phyloP scores from a whole-genome alignment of 2,329 filamentous ascomycete genomes.

The Paraphaeosphaeria sporulosa region DNA sequence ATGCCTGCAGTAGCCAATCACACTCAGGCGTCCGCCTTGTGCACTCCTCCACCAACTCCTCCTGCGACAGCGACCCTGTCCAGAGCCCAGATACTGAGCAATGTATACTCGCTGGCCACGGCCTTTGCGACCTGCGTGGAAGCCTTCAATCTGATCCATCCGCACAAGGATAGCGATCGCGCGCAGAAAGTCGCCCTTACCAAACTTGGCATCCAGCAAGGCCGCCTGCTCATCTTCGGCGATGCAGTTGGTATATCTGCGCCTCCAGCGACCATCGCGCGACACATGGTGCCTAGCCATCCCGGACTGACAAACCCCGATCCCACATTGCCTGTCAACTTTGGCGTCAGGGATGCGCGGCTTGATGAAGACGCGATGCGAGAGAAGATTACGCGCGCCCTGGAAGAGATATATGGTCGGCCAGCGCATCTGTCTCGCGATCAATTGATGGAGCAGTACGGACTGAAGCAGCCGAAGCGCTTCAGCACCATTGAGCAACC shows the following conservation, averaged over 20 bases:
- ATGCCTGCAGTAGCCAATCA: conserved; percentile 22
- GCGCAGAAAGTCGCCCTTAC: conserved; percentile 54
- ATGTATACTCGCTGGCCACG: conserved; percentile 53
- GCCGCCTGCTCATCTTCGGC: conserved; percentile 58
- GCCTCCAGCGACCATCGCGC: conserved; percentile 53
- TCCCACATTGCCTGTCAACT: conserved; percentile 54
- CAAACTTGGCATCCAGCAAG: conserved; percentile 56
- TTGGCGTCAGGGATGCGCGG: conserved; percentile 51
- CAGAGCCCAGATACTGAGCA: conserved; percentile 47
- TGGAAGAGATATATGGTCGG: conserved; percentile 57
- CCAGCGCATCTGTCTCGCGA: conserved; percentile 48
- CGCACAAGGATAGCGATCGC: conserved; percentile 51
- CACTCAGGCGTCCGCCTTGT: background rate
- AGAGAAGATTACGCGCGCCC: conserved; percentile 49
- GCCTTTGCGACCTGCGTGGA: conserved; percentile 59
- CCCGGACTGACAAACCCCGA: conserved; percentile 55
- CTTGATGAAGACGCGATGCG: conserved; percentile 51
- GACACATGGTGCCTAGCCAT: conserved; percentile 54
- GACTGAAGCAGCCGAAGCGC: conserved; percentile 54
- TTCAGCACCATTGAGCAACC: conserved; percentile 48
- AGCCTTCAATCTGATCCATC: conserved; percentile 56
- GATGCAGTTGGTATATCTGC: conserved; percentile 56
- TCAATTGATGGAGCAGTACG: conserved; percentile 56
- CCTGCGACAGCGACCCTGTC: conserved; percentile 25
- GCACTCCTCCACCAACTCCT: conserved; percentile 16